Percentiles rank a stretch among this genome's conserved stretches.
phyloP scores from a whole-genome alignment of 140 eudicot genomes.

The Cichorium intybus region DNA sequence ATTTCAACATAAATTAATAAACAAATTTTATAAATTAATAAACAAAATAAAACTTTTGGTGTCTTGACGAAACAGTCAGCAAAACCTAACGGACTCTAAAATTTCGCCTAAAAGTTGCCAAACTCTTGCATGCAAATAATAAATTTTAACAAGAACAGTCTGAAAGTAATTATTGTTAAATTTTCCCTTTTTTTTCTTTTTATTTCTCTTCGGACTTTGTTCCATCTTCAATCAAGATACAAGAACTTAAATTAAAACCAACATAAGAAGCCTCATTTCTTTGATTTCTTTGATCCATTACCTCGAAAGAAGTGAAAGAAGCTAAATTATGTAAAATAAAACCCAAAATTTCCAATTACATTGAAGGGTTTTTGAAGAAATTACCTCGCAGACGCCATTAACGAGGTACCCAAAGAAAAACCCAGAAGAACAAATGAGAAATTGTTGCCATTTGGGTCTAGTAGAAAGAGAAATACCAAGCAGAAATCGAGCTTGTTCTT shows the following conservation, averaged over 20 bases:
- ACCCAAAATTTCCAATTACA: not conserved
- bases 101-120: conserved; percentile 11
- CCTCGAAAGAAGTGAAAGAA: not conserved
- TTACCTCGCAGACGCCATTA: conserved; percentile 93
- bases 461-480: conserved; percentile 69
- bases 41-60: conserved; percentile 1
- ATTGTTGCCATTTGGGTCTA: conserved; percentile 85
- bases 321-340: not conserved
- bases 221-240: conserved; percentile 1
- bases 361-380: not conserved
- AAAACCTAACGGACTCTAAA: conserved; percentile 23
- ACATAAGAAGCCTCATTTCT: not conserved
- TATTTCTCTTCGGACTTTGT: not conserved
- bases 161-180: not conserved
- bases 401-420: conserved; percentile 93
- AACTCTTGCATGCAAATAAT: conserved; percentile 32
- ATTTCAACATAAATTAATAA: no score
- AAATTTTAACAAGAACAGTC: conserved; percentile 15
- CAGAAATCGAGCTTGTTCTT: conserved; percentile 66
- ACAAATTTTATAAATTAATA: not conserved
- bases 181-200: not conserved
- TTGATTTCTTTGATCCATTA: not conserved
- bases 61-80: not conserved
- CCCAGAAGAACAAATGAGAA: conserved; percentile 88
- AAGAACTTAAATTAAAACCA: not conserved